These are phyloP conservation scores for Marasmius sp. DNA, from an alignment of 1,284 basidiomycete genomes.

Conservation along the genomic window DNA sequence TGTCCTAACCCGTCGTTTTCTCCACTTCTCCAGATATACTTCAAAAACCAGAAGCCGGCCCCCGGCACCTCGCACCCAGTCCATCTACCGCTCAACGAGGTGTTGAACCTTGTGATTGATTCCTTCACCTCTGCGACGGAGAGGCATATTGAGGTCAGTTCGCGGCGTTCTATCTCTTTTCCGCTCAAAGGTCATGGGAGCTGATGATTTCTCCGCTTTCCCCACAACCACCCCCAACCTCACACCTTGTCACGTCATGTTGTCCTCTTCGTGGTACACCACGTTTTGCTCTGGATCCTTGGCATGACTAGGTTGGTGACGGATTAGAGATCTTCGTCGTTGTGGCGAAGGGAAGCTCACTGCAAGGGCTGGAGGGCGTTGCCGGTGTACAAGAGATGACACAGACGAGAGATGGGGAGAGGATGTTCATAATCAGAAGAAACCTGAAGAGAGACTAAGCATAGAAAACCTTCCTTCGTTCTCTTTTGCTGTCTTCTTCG, in stretches of 20 bases:
- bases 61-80: slow-evolving; percentile 69
- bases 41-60: slow-evolving; percentile 85
- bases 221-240: slow-evolving; percentile 16
- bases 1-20: neutral
- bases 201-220: neutral
- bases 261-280: slow-evolving; percentile 7
- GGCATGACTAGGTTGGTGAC: slow-evolving; percentile 75
- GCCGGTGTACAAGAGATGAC: slow-evolving; percentile 65
- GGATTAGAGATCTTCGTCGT: slow-evolving; percentile 90
- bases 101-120: slow-evolving; percentile 87
- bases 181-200: slow-evolving; percentile 9
- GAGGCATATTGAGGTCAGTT: slow-evolving; percentile 87
- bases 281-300: slow-evolving; percentile 7
- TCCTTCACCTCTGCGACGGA: slow-evolving; percentile 93
- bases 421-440: slow-evolving; percentile 70
- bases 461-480: neutral
- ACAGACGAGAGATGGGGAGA: slow-evolving; percentile 58
- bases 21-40: slow-evolving; percentile 74
- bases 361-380: slow-evolving; percentile 61
- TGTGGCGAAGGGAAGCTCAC: slow-evolving; percentile 64
- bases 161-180: slow-evolving; percentile 9
- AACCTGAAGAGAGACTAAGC: slow-evolving; percentile 70
- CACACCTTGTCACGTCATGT: slow-evolving; percentile 12
- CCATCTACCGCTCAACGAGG: slow-evolving; percentile 79
- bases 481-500: neutral